phyloP scores from a whole-genome alignment of 768 basidiomycete genomes.

The Chalciporus chontae region DNA sequence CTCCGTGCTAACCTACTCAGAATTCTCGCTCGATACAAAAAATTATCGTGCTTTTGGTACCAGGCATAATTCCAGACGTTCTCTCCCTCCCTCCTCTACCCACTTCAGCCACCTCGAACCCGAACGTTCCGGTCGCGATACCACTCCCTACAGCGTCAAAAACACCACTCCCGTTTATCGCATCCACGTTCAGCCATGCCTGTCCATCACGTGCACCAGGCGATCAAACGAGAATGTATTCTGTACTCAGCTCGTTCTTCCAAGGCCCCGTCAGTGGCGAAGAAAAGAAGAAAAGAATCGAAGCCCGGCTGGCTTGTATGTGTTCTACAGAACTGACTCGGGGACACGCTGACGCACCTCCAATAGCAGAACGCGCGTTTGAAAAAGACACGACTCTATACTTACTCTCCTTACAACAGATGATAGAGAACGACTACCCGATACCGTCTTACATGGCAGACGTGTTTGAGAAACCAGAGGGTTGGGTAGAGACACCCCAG shows the following conservation, averaged over 20 bases:
- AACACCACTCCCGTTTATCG: slow-evolving; percentile 59
- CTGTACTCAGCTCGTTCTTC: slow-evolving; percentile 80
- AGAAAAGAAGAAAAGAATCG: slow-evolving; percentile 68
- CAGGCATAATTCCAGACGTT: slow-evolving; percentile 78
- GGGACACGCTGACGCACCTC: slow-evolving; percentile 7
- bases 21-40: slow-evolving; percentile 72
- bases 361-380: slow-evolving; percentile 54
- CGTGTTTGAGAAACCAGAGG: slow-evolving; percentile 56
- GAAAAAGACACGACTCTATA: slow-evolving; percentile 68
- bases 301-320: slow-evolving; percentile 39
- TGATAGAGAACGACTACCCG: slow-evolving; percentile 94
- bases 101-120: slow-evolving; percentile 59
- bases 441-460: slow-evolving; percentile 83
- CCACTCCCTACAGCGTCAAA: slow-evolving; percentile 33
- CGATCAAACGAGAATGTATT: slow-evolving; percentile 80
- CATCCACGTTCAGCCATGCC: slow-evolving; percentile 84
- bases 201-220: slow-evolving; percentile 93
- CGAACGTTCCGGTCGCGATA: slow-evolving; percentile 52
- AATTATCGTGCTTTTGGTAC: slow-evolving; percentile 76
- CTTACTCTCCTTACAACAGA: slow-evolving; percentile 74
- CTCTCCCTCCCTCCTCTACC: slow-evolving; percentile 70
- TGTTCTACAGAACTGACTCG: not conserved
- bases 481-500: slow-evolving; percentile 83
- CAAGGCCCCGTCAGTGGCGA: slow-evolving; percentile 73
- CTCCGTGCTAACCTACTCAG: slow-evolving; percentile 34